phyloP scores from a whole-genome alignment of 257 asterid genomes.

The Cynanchum wilfordii region DNA sequence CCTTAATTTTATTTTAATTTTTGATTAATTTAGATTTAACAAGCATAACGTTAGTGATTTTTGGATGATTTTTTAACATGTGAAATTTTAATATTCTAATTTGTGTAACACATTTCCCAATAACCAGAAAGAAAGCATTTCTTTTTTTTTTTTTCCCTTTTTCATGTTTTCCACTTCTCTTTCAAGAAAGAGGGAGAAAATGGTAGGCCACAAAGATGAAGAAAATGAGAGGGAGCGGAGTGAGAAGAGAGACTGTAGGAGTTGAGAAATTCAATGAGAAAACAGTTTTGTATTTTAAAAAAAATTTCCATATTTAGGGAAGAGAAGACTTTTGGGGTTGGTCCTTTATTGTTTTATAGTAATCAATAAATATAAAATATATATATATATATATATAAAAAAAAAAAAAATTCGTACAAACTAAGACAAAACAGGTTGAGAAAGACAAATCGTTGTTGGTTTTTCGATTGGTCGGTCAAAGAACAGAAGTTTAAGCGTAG shows the following conservation, averaged over 20 bases:
- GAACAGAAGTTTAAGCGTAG: neutral
- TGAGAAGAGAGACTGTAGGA: too few species aligned
- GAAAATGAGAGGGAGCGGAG: neutral
- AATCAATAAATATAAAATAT: too few species aligned
- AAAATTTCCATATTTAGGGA: neutral
- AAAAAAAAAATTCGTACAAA: too few species aligned
- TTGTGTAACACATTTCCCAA: neutral
- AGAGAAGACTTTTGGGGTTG: neutral
- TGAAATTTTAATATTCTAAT: too few species aligned
- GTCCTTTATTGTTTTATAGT: neutral
- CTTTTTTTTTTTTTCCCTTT: too few species aligned
- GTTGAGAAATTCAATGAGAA: neutral
- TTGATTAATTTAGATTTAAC: too few species aligned
- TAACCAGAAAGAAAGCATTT: neutral
- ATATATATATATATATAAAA: too few species aligned
- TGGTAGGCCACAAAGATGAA: neutral
- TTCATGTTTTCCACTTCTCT: neutral
- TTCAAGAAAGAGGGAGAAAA: neutral
- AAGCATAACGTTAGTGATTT: too few species aligned
- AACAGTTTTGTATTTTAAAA: too few species aligned
- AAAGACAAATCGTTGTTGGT: neutral
- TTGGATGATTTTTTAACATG: too few species aligned
- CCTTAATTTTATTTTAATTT: neutral
- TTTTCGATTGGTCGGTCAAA: constrained; percentile 12
- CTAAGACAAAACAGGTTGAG: neutral